These are phyloP conservation scores for Calocybe indica DNA, from an alignment of 768 basidiomycete species.

Conservation along the genomic window DNA sequence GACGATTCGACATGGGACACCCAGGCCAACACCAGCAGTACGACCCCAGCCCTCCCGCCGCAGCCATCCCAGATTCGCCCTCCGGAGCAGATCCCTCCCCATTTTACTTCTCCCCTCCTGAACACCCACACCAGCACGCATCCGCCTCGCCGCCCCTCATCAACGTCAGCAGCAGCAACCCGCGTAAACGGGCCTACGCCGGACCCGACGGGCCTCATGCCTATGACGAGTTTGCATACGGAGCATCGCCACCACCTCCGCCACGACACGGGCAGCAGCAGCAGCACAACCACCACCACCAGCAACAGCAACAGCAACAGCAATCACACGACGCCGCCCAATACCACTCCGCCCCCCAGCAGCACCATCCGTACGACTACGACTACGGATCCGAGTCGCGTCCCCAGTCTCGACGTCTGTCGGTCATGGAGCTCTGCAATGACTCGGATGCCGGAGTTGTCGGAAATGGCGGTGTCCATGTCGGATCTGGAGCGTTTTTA, in stretches of 20 bases:
- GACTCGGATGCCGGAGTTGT: constrained; percentile 32
- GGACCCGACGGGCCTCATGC: constrained; percentile 43
- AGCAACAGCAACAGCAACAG: background rate
- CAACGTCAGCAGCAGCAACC: constrained; percentile 27
- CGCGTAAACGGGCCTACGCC: constrained; percentile 59
- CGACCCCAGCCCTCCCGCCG: constrained; percentile 16
- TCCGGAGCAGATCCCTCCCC: constrained; percentile 48
- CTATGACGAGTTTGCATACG: constrained; percentile 10
- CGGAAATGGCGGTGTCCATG: background rate
- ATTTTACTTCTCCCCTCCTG: constrained; percentile 52
- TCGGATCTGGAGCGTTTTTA: constrained; percentile 26
- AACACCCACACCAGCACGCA: constrained; percentile 43
- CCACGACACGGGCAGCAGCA: constrained; percentile 4
- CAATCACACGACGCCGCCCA: background rate
- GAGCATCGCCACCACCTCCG: constrained; percentile 3
- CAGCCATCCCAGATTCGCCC: constrained; percentile 24
- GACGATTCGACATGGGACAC: constrained; percentile 24
- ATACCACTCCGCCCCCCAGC: background rate
- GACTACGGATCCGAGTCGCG: constrained; percentile 71
- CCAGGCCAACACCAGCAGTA: constrained; percentile 12
- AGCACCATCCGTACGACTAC: constrained; percentile 28
- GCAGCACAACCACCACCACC: background rate
- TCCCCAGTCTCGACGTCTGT: constrained; percentile 73
- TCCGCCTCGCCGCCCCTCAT: constrained; percentile 21
- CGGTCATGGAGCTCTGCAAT: constrained; percentile 88